Evolutionary conservation across 345 rosid genomes (phyloP), one percentile per base, ranked within the genome.

Genomic region (Hibiscus mutabilis): DNA sequence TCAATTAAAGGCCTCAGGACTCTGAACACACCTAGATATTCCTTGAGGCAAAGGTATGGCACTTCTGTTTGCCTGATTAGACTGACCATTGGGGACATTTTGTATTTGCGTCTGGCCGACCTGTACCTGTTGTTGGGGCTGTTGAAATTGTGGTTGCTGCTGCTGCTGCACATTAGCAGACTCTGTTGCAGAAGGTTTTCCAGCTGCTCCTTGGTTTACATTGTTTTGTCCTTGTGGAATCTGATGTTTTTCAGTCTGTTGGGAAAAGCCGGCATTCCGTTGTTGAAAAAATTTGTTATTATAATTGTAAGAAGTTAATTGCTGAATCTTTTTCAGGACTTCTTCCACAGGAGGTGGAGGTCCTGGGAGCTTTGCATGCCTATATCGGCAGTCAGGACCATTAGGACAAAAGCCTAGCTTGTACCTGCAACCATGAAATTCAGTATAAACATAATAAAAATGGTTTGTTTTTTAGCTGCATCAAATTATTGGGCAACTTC

Each of bases 381-480:
- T 86, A 60, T 92, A 96, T 31, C 98, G 86, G 74, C 98, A 96
- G 67, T 92, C 98, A 55, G 95, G 88, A 82, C 98, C 99, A 82
- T 92, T 92, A 49, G 99, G 99, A 80, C 99, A 92, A 81, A 96
- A 96, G 11, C 99, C 99, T 58, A 92, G 77, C 87, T 96, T 96
- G 82, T 89, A 96, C 99, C 98, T 96, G 77, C 68, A 80, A 71
- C 56, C 33, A 68, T 18, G 69, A 16, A 60, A 68, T 21, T 40
- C 37, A 10, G 33, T 15, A 11, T 46, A 37, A 29, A 25, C 18
- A 21, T 9, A 58, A 27, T 10, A 29, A 29, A 29, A 29, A 24
- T 16, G 9, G 24, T 7, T 51, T 27, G 6, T 66, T 7, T 51
- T 51, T n/a, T 11, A 46, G 51, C 4, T 47, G 16, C 52, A 47